A percentile compares a stretch with the other conserved stretches of the same genome.
Conservation (phyloP, 1,284 basidiomycete genomes). For the Rhizoctonia solani region DNA sequence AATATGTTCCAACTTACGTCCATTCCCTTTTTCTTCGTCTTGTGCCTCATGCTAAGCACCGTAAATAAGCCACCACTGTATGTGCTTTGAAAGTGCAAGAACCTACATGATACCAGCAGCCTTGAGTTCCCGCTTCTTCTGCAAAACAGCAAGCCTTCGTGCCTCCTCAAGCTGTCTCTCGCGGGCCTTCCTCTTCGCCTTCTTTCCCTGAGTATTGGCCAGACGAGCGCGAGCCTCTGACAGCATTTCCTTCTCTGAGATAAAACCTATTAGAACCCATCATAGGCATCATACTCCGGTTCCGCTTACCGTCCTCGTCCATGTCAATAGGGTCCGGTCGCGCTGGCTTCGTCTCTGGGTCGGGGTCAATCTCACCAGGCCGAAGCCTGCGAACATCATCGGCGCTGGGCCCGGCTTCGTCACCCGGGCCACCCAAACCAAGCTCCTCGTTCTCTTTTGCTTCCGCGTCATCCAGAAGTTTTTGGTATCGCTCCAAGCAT, state of each 20-base stretch:
- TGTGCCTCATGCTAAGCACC: constrained; percentile 57
- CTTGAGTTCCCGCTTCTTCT: constrained; percentile 98
- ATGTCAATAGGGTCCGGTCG: constrained; percentile 99
- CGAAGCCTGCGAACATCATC: constrained; percentile 89
- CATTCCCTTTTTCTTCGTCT: constrained; percentile 96
- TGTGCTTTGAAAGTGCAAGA: not conserved
- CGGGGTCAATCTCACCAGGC: constrained; percentile 97
- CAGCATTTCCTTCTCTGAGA: constrained; percentile 97
- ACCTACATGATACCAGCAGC: constrained; percentile 94
- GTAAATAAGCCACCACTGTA: not conserved
- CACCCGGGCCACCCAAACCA: constrained; percentile 78
- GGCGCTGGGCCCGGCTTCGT: constrained; percentile 81
- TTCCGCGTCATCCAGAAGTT: constrained; percentile 95
- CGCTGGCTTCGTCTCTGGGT: constrained; percentile 98
- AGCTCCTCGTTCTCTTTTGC: constrained; percentile 92
- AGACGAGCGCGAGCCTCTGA: constrained; percentile 97
- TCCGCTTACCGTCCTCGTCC: constrained; percentile 97
- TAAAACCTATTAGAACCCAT: not conserved
- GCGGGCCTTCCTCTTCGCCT: constrained; percentile 97
- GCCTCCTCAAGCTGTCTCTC: constrained; percentile 97
- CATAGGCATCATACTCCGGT: no score
- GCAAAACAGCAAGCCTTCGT: constrained; percentile 88
- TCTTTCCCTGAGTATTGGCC: constrained; percentile 99
- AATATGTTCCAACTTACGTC: constrained; percentile 64
- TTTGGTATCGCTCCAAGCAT: constrained; percentile 98